Evolutionary conservation across 2,329 filamentous ascomycete species (phyloP), one percentile per base, ranked within the genome.

Genomic region (Sporothrix pseudoabietina): DNA sequence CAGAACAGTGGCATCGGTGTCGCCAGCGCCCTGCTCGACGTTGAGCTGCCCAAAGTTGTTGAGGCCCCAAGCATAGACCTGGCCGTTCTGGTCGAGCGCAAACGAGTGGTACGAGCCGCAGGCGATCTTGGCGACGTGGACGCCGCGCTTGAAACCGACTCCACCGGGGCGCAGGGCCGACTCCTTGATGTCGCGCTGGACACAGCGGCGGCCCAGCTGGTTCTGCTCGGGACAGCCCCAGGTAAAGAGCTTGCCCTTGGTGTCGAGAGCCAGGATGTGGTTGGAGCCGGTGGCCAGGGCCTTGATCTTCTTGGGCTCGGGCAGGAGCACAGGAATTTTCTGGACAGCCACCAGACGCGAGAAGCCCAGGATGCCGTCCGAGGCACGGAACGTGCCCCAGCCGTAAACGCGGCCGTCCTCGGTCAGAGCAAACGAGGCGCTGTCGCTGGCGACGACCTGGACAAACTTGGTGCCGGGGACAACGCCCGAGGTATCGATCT

Each of bases 31-130:
- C 59, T 88, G 86, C 19, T 85, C 84, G 74, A 80, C 77, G 74
- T 91, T 93, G 19, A 92, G 92, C 83, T 97, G 91, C 75, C 91
- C 92, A 81, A 92, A 97, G 82, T 92, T 94, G 86, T 97, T 97
- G 41, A 95, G 84, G 32, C 94, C 94, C 93, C 94, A 97, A 0
- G 90, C 88, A 82, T 90, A 96, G 44, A 95, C 91, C 41, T 88
- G 86, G 54, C 90, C 92, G 16, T 88, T 87, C 73, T 88, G 86
- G 81, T 91, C 89, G 65, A 97, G 85, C 22, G 93, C 93, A 77
- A 97, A 95, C 77, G 90, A 92, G 84, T 97, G 93, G 82, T 94
- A 95, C 16, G 91, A 88, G 61, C 94, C 94, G 74, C 81, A 83
- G n/a, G 80, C 90, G 39, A 90, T 87, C 75, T 89, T 87, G 77